These are phyloP conservation scores for Coprinopsis cinerea DNA, from an alignment of 768 basidiomycete species.

Conservation along the genomic window DNA sequence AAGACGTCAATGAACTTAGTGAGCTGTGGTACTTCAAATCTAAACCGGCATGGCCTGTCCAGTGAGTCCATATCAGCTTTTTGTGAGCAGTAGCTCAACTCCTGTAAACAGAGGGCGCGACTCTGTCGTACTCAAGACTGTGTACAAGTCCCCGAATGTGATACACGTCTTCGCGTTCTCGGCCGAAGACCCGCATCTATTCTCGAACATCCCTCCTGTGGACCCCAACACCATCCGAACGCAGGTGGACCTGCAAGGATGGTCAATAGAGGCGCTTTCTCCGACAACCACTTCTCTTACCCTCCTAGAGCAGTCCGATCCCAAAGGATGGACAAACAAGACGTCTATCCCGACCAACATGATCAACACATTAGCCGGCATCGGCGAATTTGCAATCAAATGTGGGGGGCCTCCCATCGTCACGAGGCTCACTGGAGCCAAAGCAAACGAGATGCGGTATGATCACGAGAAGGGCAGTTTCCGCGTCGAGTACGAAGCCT, in stretches of 20 bases:
- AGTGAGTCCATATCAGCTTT: slow-evolving; percentile 46
- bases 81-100: slow-evolving; percentile 6
- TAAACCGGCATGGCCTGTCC: slow-evolving; percentile 89
- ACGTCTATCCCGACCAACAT: slow-evolving; percentile 91
- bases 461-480: slow-evolving; percentile 83
- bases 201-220: slow-evolving; percentile 60
- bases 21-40: slow-evolving; percentile 93
- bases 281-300: slow-evolving; percentile 93
- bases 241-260: slow-evolving; percentile 97
- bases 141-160: slow-evolving; percentile 93
- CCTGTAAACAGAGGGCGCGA: slow-evolving; percentile 85
- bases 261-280: slow-evolving; percentile 93
- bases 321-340: slow-evolving; percentile 96
- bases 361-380: slow-evolving; percentile 82
- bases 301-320: slow-evolving; percentile 93
- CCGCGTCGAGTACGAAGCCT: slow-evolving; percentile 78
- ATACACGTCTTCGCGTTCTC: slow-evolving; percentile 96
- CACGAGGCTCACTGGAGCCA: slow-evolving; percentile 77
- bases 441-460: slow-evolving; percentile 67
- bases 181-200: slow-evolving; percentile 82
- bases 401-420: slow-evolving; percentile 92
- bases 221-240: slow-evolving; percentile 84
- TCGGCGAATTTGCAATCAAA: slow-evolving; percentile 95
- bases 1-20: slow-evolving; percentile 86
- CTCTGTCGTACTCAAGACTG: slow-evolving; percentile 84